phyloP scores from a whole-genome alignment of 2,329 filamentous ascomycete species.

The Neurospora sp. region DNA sequence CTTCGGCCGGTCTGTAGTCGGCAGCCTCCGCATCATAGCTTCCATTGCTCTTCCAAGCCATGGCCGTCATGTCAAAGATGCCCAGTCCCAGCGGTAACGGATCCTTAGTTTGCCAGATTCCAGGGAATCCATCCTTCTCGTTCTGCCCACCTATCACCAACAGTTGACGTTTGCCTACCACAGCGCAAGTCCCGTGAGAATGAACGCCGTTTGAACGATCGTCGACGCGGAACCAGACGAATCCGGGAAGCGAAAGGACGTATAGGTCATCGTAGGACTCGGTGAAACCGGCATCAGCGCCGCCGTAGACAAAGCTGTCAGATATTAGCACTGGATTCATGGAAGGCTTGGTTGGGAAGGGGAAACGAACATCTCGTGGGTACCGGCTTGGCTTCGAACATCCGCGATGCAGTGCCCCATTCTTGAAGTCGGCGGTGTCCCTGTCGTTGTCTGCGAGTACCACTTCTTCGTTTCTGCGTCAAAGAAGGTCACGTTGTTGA shows the following conservation, averaged over 20 bases:
- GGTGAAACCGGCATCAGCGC: constrained; percentile 3
- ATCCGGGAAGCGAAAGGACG: constrained; percentile 13
- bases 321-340: not conserved
- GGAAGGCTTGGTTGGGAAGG: not conserved
- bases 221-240: constrained; percentile 12
- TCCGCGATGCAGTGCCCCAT: constrained; percentile 4
- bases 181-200: constrained; percentile 4
- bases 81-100: constrained; percentile 9
- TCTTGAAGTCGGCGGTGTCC: constrained; percentile 3
- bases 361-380: constrained; percentile 12
- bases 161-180: constrained; percentile 11
- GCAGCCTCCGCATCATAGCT: constrained; percentile 5
- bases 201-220: constrained; percentile 3
- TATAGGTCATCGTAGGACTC: constrained; percentile 9
- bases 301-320: constrained; percentile 9
- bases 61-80: constrained; percentile 12
- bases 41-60: constrained; percentile 8
- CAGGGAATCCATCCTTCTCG: not conserved
- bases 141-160: constrained; percentile 11
- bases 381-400: constrained; percentile 4
- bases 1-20: not conserved
- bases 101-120: constrained; percentile 1
- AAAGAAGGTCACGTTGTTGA: constrained; percentile 12
- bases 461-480: constrained; percentile 10
- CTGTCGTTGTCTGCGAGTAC: constrained; percentile 9